Evolutionary conservation across 768 basidiomycete species (phyloP), one percentile per base, ranked within the genome.

Genomic region (Nevesoporus exiguus): DNA sequence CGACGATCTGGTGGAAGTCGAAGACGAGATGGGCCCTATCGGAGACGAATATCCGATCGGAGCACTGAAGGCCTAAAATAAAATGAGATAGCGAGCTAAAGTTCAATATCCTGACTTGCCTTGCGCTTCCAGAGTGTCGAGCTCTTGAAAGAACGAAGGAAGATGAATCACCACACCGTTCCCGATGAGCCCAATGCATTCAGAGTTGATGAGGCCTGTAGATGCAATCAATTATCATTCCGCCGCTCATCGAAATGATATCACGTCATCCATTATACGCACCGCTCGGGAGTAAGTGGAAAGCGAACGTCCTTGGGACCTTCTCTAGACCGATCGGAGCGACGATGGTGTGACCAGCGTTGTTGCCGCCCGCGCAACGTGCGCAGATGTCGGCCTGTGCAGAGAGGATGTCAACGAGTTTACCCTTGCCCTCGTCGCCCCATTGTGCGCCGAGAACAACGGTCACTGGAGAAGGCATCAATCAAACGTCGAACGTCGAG

Each of bases 1-100:
- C 97, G 27, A 98, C 97, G 66, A 98, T 98, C 76, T 99, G 97
- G 73, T 99, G 97, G 72, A 99, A 98, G 69, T 98, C 97, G 66
- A 99, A 94, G 31, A 99, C 97, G 56, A 99, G 85, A 59, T 96
- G 93, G 4, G 97, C 93, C 58, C 97, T 87, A 74, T 98, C 94
- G 24, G 96, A 98, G 61, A 99, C 79, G 69, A 97, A 89, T 19
- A 99, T 73, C 31, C 97, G 86, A 54, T 81, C 80, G 11, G 82
- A 81, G 73, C 92, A 96, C 65, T 88, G 80, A 39, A 99, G 82
- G 19, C 96, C 95, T 97, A 50, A n/a, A 34, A 49, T 11, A 30
- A 17, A 7, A 27, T 62, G 36, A 62, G 61, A 52, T 17, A 2
- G 17, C 17, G 13, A 27, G 27, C n/a, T 5, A 13, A 43, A 44